Base-by-base conservation (phyloP, 805 yeast genomes). In the Spathaspora sp. region DNA sequence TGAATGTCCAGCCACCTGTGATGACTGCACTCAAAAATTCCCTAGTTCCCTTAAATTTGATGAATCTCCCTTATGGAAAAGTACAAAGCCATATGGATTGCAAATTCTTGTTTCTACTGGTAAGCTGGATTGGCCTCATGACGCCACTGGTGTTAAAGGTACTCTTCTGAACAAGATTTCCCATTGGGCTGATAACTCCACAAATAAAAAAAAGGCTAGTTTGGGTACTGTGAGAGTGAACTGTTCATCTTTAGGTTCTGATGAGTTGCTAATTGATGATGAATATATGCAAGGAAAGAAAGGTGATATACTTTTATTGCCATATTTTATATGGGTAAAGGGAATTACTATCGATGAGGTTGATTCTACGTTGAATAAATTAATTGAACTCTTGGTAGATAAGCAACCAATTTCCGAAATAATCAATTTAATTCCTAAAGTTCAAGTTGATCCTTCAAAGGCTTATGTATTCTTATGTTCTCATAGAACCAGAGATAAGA, bases 101-200 rank as follows among this genome's bases (percentile, higher is more conserved):
- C 97, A 92, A 58, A 71, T 90, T 19, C 69, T 93, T 32, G 84
- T 92, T 0, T 87, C 97, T 1, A 91, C 97, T 0, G 96, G 94
- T 10, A 83, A 84, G 57, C 64, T 80, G 0, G 96, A 93, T 67
- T 93, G 99, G 99, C 72, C 69, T 14, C 93, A 82, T 55, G 87
- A 87, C 61, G 89, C 96, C 2, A 73, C 75, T 9, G 80, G 77
- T 29, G 61, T 49, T 12, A 49, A 61, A 20, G 68, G 72, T 2
- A 72, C 83, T 0, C 70, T 86, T 38, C 78, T 83, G 39, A 56
- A 74, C 38, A 70, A 67, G 10, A 69, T 83, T 9, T 64, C 67
- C 18, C 52, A 60, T n/a, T 80, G 77, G 77, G 68, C 57, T 44
- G 19, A 48, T 3, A 11, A 47, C 29, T 46, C 62, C 11, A 48